A percentile compares a stretch with the other conserved stretches of the same genome.
Conservation (phyloP, 306 rosid species). For the Gillenia trifoliata region DNA sequence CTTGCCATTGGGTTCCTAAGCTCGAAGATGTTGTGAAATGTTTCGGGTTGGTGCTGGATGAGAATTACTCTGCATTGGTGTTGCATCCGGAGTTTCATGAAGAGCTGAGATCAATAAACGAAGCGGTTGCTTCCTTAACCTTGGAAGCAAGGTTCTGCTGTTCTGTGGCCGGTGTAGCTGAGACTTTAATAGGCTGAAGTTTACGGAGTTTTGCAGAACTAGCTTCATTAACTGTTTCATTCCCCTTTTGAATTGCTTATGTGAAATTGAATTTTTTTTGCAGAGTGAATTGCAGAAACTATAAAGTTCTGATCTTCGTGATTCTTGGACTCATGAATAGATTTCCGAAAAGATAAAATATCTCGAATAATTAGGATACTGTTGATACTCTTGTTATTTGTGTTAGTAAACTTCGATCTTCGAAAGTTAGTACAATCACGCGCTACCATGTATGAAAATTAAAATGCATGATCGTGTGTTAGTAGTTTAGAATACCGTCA, state of each 20-base stretch:
- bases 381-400: no score
- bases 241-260: not conserved
- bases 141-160: slow-evolving; percentile 54
- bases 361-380: no score
- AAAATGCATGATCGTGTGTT: no score
- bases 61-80: slow-evolving; percentile 60
- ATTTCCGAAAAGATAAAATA: no score
- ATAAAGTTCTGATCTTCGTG: not conserved
- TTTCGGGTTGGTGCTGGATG: slow-evolving; percentile 60
- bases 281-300: slow-evolving; percentile 6
- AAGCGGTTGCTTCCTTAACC: slow-evolving; percentile 46
- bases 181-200: slow-evolving; percentile 44
- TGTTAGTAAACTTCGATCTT: no score
- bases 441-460: no score
- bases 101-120: slow-evolving; percentile 55
- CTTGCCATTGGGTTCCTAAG: slow-evolving; percentile 73
- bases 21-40: slow-evolving; percentile 65
- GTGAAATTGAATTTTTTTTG: not conserved
- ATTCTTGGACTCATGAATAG: no score
- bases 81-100: slow-evolving; percentile 66
- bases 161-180: slow-evolving; percentile 39
- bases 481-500: no score
- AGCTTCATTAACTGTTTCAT: no score
- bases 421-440: no score
- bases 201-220: no score